Base-by-base conservation (phyloP, 169 alveolate genomes). In the Babesia gibsoni region DNA sequence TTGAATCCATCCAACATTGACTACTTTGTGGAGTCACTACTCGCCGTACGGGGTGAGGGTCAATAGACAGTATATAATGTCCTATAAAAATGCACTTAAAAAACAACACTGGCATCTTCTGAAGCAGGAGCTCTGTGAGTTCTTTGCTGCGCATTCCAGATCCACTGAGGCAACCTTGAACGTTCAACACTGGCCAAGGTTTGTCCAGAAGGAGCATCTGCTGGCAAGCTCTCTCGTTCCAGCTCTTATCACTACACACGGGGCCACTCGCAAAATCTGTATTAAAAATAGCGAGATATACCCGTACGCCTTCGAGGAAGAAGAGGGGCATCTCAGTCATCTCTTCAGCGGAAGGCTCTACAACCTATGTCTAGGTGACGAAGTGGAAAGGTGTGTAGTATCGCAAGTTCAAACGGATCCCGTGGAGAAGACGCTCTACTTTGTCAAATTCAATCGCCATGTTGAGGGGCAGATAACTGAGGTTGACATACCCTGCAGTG, bases 301-400 rank as follows among this genome's bases (percentile, higher is more conserved):
- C 27, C 84, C 80, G 20, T 79, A 84, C 45, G 95, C 95, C 29
- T 90, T 90, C 78, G 95, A 90, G 39, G 95, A 90, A 66, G 89
- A 72, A 33, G 81, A 88, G 37, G 95, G 93, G 4, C 95, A 90
- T 57, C 73, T 90, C 42, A 85, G 92, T 42, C 67, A 82, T 69
- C 77, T 90, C 41, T 90, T 90, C 78, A 80, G 77, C n/a, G 94
- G 92, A 18, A 75, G 94, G 43, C 74, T 90, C 42, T 87, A 75
- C 53, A 67, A 84, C 48, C 82, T 90, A 22, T 81, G 57, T 27
- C 23, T 84, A 52, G 83, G 85, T 8, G 63, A 49, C 27, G 22
- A 27, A n/a, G 52, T 78, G 1, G 90, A 84, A 41, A 61, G 82
- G 30, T 90, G 94, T 59, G 84, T 90, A 10, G 88, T 83, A 41